These are phyloP conservation scores for Plasmodium yoelii DNA, from an alignment of 169 alveolate genomes.

Conservation along the genomic window DNA sequence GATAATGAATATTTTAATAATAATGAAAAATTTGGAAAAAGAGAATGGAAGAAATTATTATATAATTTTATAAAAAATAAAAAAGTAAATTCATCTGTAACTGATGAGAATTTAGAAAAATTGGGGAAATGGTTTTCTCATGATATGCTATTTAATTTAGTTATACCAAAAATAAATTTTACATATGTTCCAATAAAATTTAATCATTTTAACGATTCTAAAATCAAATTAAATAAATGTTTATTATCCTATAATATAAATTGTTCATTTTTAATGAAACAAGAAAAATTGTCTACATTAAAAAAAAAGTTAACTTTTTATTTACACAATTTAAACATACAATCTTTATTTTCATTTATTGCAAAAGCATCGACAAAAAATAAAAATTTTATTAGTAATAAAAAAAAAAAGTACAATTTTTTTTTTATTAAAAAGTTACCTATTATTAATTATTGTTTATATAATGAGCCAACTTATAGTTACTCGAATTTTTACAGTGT, in stretches of 20 bases:
- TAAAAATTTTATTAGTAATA: background rate
- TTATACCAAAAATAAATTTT: constrained; percentile 50
- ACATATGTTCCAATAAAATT: constrained; percentile 50
- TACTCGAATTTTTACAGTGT: background rate
- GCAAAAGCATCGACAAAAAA: background rate
- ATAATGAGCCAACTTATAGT: constrained; percentile 18
- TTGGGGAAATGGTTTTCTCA: constrained; percentile 69
- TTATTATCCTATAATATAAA: constrained; percentile 49
- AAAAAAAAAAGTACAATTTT: constrained; percentile 19
- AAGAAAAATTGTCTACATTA: constrained; percentile 56
- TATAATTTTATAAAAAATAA: constrained; percentile 47
- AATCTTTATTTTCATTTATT: constrained; percentile 41
- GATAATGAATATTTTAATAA: constrained; percentile 53
- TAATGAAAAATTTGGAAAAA: constrained; percentile 25
- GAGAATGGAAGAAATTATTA: constrained; percentile 57
- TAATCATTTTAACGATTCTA: constrained; percentile 46
- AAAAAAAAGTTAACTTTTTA: constrained; percentile 39
- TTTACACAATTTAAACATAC: constrained; percentile 35
- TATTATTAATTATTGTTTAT: constrained; percentile 30
- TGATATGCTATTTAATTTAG: constrained; percentile 70
- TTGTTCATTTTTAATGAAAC: constrained; percentile 65
- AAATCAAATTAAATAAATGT: constrained; percentile 27
- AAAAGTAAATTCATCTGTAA: constrained; percentile 23
- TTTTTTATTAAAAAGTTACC: constrained; percentile 39
- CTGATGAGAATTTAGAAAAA: constrained; percentile 60